phyloP scores from a whole-genome alignment of 2,329 filamentous ascomycete genomes.

The Colletotrichum karsti region DNA sequence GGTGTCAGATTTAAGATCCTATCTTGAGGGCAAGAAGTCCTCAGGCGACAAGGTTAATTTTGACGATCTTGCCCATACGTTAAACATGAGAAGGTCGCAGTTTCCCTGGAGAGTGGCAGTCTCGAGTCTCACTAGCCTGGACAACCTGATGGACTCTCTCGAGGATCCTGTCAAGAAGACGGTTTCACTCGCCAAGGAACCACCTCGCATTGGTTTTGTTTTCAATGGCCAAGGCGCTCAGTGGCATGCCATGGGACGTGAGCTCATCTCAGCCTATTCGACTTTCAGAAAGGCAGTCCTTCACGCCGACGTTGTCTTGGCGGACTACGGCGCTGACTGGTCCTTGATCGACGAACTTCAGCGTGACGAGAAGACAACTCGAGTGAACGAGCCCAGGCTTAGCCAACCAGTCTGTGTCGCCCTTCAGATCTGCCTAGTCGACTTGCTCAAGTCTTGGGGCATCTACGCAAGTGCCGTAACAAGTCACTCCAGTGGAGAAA shows the following conservation, averaged over 20 bases:
- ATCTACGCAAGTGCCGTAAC: conserved; percentile 47
- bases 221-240: conserved; percentile 50
- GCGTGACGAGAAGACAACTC: conserved; percentile 36
- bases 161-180: conserved; percentile 21
- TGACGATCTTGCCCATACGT: conserved; percentile 32
- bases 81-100: conserved; percentile 18
- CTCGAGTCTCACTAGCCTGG: conserved; percentile 29
- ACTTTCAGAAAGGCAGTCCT: conserved; percentile 30
- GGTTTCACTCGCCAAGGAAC: conserved; percentile 3
- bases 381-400: conserved; percentile 47
- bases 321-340: conserved; percentile 32
- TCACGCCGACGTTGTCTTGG: not conserved
- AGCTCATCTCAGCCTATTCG: conserved; percentile 33
- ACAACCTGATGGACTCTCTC: not conserved
- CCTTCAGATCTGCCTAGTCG: conserved; percentile 55
- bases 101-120: conserved; percentile 29
- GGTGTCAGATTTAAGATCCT: not conserved
- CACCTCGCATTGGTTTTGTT: conserved; percentile 34
- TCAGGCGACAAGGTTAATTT: not conserved
- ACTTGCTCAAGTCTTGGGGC: conserved; percentile 52
- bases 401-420: conserved; percentile 53
- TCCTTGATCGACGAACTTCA: conserved; percentile 44
- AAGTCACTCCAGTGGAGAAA: conserved; percentile 58
- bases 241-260: conserved; percentile 42
- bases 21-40: not conserved